A percentile compares a stretch with the other conserved stretches of the same genome.
These are phyloP conservation scores for Stereum hirsutum DNA, from an alignment of 1,284 basidiomycete genomes.

Conservation along the genomic window DNA sequence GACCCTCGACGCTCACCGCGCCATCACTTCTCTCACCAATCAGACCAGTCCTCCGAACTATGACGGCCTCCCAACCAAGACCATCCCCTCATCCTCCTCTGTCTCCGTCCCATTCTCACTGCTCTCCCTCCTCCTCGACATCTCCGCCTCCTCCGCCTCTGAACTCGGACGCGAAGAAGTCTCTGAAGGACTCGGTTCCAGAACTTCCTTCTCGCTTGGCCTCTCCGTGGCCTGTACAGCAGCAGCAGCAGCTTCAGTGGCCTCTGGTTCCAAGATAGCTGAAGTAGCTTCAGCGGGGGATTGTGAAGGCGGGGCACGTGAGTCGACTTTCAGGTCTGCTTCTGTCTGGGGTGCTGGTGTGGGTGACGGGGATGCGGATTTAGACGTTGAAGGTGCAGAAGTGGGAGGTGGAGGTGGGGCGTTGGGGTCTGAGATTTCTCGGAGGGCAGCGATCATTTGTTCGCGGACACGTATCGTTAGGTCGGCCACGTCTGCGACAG, in stretches of 20 bases:
- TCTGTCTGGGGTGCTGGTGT: conserved; percentile 4
- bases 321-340: too few relatives aligned
- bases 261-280: not conserved
- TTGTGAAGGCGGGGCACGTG: conserved; percentile 9
- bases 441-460: conserved; percentile 63
- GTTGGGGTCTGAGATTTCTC: conserved; percentile 50
- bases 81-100: conserved; percentile 74
- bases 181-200: too few relatives aligned
- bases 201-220: conserved; percentile 20
- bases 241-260: not conserved
- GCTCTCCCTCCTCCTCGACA: conserved; percentile 23
- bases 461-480: conserved; percentile 57
- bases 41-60: conserved; percentile 8
- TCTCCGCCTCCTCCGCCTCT: conserved; percentile 27
- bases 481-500: conserved; percentile 51
- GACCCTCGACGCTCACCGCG: too few relatives aligned
- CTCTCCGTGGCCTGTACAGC: conserved; percentile 17
- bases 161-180: too few relatives aligned
- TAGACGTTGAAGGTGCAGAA: not conserved
- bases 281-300: conserved; percentile 9
- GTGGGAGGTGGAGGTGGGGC: conserved; percentile 9
- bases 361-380: not conserved
- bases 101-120: conserved; percentile 62
- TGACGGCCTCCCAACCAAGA: conserved; percentile 65
- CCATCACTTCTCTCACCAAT: not conserved